Evolutionary conservation across 495 filamentous ascomycete genomes (phyloP), one percentile per base, ranked within the genome.

Genomic region (Margaritispora aquatica): DNA sequence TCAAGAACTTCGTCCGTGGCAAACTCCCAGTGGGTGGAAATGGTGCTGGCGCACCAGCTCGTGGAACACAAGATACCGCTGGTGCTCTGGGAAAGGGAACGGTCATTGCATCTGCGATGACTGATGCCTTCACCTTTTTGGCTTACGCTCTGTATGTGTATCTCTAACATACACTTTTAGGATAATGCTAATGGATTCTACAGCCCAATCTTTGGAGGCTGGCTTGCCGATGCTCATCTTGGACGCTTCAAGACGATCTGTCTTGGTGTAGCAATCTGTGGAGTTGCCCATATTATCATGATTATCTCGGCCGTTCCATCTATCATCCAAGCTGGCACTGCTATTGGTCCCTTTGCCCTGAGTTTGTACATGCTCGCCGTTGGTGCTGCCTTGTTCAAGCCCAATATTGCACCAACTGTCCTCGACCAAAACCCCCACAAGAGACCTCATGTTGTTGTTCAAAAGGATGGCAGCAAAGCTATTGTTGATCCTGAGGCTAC

Each of bases 401-500:
- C 86, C 31, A 80, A 81, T 58, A 77, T 85, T 44, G 76, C 80
- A 8, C 83, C 83, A 7, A 75, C 86, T 34, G 80, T 92, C 64
- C 88, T 88, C 44, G 89, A 92, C 63, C 89, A 93, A 71, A 86
- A 77, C 55, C 75, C 71, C n/a, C 75, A 77, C 64, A 73, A 74
- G 60, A 59, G 70, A 20, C 66, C 81, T 57, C 82, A 82, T 61
- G 78, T 84, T 26, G 83, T 84, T 64, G 86, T 79, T 57, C 75
- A 84, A 24, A 78, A 81, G 71, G 83, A 76, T 54, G 89, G 89
- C 54, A 87, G 91, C 73, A 79, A 82, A 29, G 85, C 89, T 23
- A 82, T 94, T 54, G 81, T 92, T 41, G 88, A 92, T 65, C 88
- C 89, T 1, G 75, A 82, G 47, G 78, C 88, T 49, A 91, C 88